These are phyloP conservation scores for Neoarthrinium moseri DNA, from an alignment of 2,329 filamentous ascomycete species.

Conservation along the genomic window DNA sequence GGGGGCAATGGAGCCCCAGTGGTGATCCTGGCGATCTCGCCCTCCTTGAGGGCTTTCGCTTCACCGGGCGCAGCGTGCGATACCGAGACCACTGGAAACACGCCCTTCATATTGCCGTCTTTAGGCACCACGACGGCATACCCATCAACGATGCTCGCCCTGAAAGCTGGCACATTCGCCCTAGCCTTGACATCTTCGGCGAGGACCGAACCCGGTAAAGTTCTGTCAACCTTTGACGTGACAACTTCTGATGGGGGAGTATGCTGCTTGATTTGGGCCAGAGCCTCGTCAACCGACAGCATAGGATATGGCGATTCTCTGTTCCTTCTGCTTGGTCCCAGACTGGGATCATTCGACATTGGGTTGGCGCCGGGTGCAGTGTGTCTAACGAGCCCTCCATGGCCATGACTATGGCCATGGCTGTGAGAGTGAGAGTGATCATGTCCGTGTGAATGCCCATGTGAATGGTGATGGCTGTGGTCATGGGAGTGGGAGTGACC, in stretches of 20 bases:
- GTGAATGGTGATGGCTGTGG: constrained; percentile 39
- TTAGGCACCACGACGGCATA: constrained; percentile 77
- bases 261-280: constrained; percentile 69
- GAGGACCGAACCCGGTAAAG: constrained; percentile 73
- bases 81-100: constrained; percentile 82
- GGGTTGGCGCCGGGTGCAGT: constrained; percentile 60
- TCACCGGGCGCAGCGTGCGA: constrained; percentile 81
- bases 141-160: constrained; percentile 95
- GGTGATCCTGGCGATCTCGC: constrained; percentile 85
- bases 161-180: constrained; percentile 88
- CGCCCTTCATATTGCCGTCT: constrained; percentile 67
- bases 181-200: constrained; percentile 77
- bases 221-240: constrained; percentile 59
- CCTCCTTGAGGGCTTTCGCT: constrained; percentile 62
- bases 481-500: constrained; percentile 26
- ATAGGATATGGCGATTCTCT: constrained; percentile 90
- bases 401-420: constrained; percentile 58
- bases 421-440: constrained; percentile 50
- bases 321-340: constrained; percentile 68
- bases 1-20: constrained; percentile 89
- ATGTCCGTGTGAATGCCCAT: constrained; percentile 54
- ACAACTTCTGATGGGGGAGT: constrained; percentile 63
- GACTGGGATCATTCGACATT: constrained; percentile 59
- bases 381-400: constrained; percentile 69
- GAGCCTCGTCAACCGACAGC: constrained; percentile 80